phyloP scores from a whole-genome alignment of 306 rosid species.

The Medicago ruthenica region DNA sequence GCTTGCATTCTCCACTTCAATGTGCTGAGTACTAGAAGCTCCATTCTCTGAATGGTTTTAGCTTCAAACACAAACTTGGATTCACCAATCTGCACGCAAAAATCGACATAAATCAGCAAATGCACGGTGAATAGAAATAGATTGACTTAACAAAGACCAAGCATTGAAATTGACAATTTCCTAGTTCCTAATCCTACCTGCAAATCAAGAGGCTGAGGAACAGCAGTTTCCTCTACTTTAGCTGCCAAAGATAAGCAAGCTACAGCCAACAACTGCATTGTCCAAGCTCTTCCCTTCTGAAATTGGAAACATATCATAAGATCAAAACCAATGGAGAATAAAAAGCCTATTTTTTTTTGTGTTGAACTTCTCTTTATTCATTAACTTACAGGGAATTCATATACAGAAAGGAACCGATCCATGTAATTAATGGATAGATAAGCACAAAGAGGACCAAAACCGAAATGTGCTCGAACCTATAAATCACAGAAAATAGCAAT shows the following conservation, averaged over 20 bases:
- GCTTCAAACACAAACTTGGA: conserved; percentile 85
- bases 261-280: conserved; percentile 91
- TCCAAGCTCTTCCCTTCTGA: conserved; percentile 85
- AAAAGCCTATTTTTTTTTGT: neutral
- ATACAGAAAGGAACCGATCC: conserved; percentile 89
- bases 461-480: conserved; percentile 77
- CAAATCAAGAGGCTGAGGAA: conserved; percentile 74
- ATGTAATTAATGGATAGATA: conserved; percentile 84
- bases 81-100: conserved; percentile 69
- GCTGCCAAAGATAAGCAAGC: conserved; percentile 92
- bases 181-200: conserved; percentile 58
- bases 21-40: conserved; percentile 86
- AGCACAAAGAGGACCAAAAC: conserved; percentile 83
- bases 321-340: conserved; percentile 41
- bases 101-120: conserved; percentile 29
- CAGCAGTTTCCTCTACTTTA: conserved; percentile 85
- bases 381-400: conserved; percentile 88
- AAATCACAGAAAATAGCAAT: conserved; percentile 38
- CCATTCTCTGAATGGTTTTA: conserved; percentile 90
- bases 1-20: conserved; percentile 95
- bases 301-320: conserved; percentile 19
- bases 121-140: conserved; percentile 29
- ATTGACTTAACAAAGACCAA: conserved; percentile 14
- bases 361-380: conserved; percentile 8
- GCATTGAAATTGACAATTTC: neutral